Evolutionary conservation across 139 green algal genomes (phyloP).

Genomic region (Ostreobium quekettii): DNA sequence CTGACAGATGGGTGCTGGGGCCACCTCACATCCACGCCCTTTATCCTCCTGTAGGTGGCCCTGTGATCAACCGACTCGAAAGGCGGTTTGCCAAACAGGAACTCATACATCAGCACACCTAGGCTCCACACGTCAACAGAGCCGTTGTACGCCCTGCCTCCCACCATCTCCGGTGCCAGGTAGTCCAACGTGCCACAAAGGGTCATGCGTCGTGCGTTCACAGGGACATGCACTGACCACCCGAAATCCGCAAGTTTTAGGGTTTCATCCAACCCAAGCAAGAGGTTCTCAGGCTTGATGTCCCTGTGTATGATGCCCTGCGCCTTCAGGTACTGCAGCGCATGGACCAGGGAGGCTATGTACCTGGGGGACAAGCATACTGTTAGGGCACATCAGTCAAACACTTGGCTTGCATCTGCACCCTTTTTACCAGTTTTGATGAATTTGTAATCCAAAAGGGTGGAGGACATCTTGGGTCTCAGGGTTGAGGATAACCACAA

Average conservation of each 20-base stretch:
- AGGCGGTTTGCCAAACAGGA: slow-evolving; percentile 26
- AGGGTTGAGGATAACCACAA: no score
- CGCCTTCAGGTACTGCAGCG: slow-evolving; percentile 9
- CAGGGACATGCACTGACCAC: slow-evolving; percentile 15
- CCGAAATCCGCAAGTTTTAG: slow-evolving; percentile 24
- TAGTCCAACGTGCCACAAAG: slow-evolving; percentile 28
- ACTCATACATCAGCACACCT: slow-evolving; percentile 29
- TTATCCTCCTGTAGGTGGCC: slow-evolving; percentile 25
- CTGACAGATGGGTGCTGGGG: slow-evolving; percentile 17
- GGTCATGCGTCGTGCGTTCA: slow-evolving; percentile 15
- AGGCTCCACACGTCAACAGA: slow-evolving; percentile 27
- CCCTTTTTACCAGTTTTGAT: no score
- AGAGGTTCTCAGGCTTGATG: slow-evolving; percentile 25
- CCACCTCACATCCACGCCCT: slow-evolving; percentile 25
- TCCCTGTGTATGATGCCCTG: slow-evolving; percentile 24
- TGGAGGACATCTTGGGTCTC: no score
- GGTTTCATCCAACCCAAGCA: slow-evolving; percentile 9
- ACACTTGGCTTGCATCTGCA: no score
- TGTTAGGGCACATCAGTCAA: no score
- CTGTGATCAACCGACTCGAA: slow-evolving; percentile 14
- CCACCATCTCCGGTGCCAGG: slow-evolving; percentile 22
- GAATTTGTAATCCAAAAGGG: no score
- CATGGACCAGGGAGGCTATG: slow-evolving; percentile 14
- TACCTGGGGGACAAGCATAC: no score
- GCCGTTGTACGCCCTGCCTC: slow-evolving; percentile 1